Evolutionary conservation across 306 rosid genomes (phyloP), one percentile per base, ranked within the genome.

Genomic region (Cicer yamashitae): DNA sequence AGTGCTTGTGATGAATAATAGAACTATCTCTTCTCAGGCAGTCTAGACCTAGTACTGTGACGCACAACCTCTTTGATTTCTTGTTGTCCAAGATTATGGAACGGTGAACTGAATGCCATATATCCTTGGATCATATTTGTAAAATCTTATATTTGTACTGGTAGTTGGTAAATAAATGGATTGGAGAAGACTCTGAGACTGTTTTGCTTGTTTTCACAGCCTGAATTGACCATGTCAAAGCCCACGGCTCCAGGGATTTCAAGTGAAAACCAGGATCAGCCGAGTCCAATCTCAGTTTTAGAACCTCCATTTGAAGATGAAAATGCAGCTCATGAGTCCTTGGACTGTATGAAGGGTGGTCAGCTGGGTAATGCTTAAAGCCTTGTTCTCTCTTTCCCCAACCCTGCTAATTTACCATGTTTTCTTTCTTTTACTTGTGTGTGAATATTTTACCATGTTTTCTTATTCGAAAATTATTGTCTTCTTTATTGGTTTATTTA

Each of bases 231-330:
- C n/a, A 79, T 82, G 43, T 58, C 91, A 25, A 96, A 83, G 81
- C 75, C 91, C 15, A n/a, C 40, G 45, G 79, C 70, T 65, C 86
- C 86, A 38, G 84, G 89, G 70, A 72, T 63, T 78, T 77, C 78
- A 34, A 62, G 81, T 10, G 93, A 90, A 77, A 92, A 88, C 86
- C 97, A 67, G 80, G 96, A 91, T 67, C 96, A 92, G 87, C 97
- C 97, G 10, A 90, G 99, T 87, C 99, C 99, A 57, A 85, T 88
- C 70, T 96, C 99, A 79, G 99, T 92, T 78, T 85, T 96, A 72
- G 98, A 89, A 71, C 91, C 91, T 67, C 88, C 84, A 30, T 90
- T 96, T 61, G 91, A 88, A 56, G 99, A 88, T 81, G 98, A 87
- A 18, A 85, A 68, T 65, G 81, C 82, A 52, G 86, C 83, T 71